Evolutionary conservation across 495 filamentous ascomycete genomes (phyloP).

Genomic region (Podospora anserina): DNA sequence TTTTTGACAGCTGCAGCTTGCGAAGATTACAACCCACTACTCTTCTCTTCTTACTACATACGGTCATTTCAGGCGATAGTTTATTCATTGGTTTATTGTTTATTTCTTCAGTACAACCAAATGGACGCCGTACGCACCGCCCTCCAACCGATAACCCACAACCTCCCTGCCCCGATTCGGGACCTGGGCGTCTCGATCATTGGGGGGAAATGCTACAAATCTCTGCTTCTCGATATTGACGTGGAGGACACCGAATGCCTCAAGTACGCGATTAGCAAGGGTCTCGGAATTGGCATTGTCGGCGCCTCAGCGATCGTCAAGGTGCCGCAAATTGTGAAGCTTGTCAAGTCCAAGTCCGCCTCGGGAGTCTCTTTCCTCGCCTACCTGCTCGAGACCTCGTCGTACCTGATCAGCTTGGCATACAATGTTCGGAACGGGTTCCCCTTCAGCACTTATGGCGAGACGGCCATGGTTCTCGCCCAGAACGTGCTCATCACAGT

Average conservation of each 20-base stretch:
- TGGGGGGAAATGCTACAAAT: constrained; percentile 77
- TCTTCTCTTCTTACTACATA: neutral
- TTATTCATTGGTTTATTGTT: neutral
- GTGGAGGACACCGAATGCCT: constrained; percentile 69
- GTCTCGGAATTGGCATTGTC: constrained; percentile 88
- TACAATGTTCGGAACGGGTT: constrained; percentile 89
- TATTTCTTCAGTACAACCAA: constrained; percentile 9
- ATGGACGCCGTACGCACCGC: constrained; percentile 60
- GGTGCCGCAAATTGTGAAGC: constrained; percentile 91
- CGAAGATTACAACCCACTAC: neutral
- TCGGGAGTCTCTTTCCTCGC: constrained; percentile 82
- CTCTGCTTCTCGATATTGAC: constrained; percentile 77
- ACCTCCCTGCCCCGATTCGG: constrained; percentile 73
- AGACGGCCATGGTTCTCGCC: constrained; percentile 82
- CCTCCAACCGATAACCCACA: constrained; percentile 74
- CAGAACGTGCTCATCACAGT: constrained; percentile 88
- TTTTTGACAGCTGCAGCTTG: neutral
- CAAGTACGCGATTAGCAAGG: constrained; percentile 85
- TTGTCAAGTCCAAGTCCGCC: constrained; percentile 72
- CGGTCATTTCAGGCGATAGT: neutral
- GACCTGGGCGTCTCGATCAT: constrained; percentile 74
- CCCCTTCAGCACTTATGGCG: constrained; percentile 93
- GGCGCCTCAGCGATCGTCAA: constrained; percentile 86
- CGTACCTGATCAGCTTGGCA: constrained; percentile 78
- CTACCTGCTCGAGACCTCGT: constrained; percentile 84